Base-by-base conservation (phyloP, 2,329 filamentous ascomycete genomes). In the Scytalidium lignicola region DNA sequence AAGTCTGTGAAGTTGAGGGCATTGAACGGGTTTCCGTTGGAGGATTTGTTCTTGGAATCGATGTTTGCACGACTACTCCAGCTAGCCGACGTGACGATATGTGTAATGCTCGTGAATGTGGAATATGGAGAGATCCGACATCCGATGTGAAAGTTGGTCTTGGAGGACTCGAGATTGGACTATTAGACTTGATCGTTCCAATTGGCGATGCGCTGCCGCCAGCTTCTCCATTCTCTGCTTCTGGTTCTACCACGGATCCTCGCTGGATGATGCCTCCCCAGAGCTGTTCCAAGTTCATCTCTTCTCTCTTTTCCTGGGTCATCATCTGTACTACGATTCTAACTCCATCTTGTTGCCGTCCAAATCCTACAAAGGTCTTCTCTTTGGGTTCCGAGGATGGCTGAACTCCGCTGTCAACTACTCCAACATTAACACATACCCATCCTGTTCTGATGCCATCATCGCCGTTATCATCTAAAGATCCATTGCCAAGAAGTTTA, bases 381-480 rank as follows among this genome's bases (percentile, higher is more conserved):
- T 75, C 72, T 32, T 75, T 63, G 21, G 72, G 67, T 10, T 69
- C 64, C 13, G 68, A 63, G 19, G 46, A 47, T 21, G 55, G 50
- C 8, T 65, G 62, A 15, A 65, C 60, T n/a, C 75, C 72, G 19
- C 79, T 77, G 41, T 85, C 80, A 1, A 90, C 76, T 15, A 79
- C 80, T 3, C 88, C 89, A 9, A 93, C 79, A 64, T 96, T 95
- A 52, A 97, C 88, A 67, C 93, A 99, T 18, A 99, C 86, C 93
- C 93, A 99, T 9, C 90, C 91, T 1, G 92, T 96, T 12, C 86
- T 85, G 46, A 96, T 88, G 2, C 91, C 92, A 62, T 96, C 89
- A 58, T 96, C 91, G 1, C 78, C 72, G 43, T 78, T 78, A 13
- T 76, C 76, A 10, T 80, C 80, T 5, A 80, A 74, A 43, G 73